phyloP scores from a whole-genome alignment of 495 filamentous ascomycete genomes.

The Glutinoglossum americanum region DNA sequence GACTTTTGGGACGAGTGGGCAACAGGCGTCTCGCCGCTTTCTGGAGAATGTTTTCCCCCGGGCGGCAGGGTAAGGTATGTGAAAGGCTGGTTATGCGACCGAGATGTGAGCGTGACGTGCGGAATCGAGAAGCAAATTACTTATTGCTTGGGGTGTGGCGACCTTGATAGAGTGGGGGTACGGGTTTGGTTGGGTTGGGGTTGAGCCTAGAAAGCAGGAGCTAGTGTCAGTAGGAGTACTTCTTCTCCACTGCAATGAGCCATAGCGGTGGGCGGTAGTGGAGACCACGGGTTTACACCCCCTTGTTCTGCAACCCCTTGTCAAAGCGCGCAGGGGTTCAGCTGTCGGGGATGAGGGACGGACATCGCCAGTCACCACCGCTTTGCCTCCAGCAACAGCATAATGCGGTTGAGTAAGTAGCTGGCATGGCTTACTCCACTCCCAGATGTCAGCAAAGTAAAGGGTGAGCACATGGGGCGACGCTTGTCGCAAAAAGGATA shows the following conservation, averaged over 20 bases:
- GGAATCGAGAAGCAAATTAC: background rate
- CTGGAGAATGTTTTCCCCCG: background rate
- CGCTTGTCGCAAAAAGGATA: background rate
- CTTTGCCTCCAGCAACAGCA: too few species aligned
- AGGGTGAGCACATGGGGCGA: too few species aligned
- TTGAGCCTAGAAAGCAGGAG: too few species aligned
- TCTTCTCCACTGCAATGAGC: too few species aligned
- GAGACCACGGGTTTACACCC: background rate
- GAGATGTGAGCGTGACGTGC: conserved; percentile 1
- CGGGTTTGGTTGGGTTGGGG: background rate
- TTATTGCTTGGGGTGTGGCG: background rate
- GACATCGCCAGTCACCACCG: background rate
- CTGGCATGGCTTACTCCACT: background rate
- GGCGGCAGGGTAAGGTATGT: background rate
- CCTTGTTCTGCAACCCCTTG: background rate
- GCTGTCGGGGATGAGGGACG: background rate
- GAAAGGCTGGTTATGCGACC: background rate
- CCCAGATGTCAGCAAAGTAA: background rate
- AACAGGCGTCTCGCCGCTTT: background rate
- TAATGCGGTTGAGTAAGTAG: background rate
- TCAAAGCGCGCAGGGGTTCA: background rate
- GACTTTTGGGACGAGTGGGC: background rate
- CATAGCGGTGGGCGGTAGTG: background rate
- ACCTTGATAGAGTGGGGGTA: background rate
- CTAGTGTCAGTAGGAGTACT: too few species aligned